Evolutionary conservation across 495 filamentous ascomycete genomes (phyloP), one percentile per base, ranked within the genome.

Genomic region (Neurospora africana): DNA sequence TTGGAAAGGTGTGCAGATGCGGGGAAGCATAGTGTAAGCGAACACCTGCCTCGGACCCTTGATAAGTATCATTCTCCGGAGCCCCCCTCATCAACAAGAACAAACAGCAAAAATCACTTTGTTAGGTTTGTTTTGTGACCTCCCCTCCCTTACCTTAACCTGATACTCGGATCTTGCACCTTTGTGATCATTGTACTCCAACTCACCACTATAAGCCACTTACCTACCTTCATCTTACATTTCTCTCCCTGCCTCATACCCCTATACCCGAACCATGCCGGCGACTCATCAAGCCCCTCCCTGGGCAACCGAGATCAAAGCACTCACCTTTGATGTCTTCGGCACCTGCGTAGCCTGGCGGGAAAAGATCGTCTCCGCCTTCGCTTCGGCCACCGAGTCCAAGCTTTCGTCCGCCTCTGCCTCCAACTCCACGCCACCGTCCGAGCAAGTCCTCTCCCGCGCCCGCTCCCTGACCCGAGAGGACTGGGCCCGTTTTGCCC

Each of bases 341-440:
- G 93, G 92, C 74, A 94, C 92, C 5, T 86, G 89, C 70, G 91
- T 94, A 35, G 84, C 92, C 82, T 92, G 91, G 89, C 87, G 91
- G 69, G 82, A 80, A 38, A 86, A 86, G 38, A 85, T 95, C 30
- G 86, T 82, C 30, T 77, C 82, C 17, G 85, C 85, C 37, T 82
- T 94, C 21, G 81, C 87, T 27, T 77, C 80, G 40, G 81, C 85
- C 69, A 79, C 87, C 21, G 72, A 71, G 70, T 78, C 79, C 80
- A 84, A 85, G 73, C 75, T 76, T 21, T 80, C 71, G 53, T 72
- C 76, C 68, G 82, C n/a, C 74, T 90, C 61, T 72, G 86, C 0
- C 76, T 81, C 23, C 71, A 82, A n/a, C 76, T 87, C 27, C 86
- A 84, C 53, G 53, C 53, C 53, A 65, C 53, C 53, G 27, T 33